A percentile compares a stretch with the other conserved stretches of the same genome.
phyloP scores from a whole-genome alignment of 2,329 filamentous ascomycete genomes.

The Fusarium pseudonygamai region DNA sequence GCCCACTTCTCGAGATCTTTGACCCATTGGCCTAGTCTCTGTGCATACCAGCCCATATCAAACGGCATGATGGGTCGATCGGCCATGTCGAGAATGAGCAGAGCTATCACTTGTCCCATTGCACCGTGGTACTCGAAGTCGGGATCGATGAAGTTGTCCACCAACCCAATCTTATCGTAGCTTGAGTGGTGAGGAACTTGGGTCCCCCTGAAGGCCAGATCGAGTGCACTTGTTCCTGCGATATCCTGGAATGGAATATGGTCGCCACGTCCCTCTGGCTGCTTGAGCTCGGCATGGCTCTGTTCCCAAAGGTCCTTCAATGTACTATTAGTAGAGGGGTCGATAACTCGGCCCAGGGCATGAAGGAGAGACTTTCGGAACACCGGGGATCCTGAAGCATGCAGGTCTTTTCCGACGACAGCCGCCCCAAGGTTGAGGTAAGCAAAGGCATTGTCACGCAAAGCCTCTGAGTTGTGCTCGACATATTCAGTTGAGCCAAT shows the following conservation, averaged over 20 bases:
- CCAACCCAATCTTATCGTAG: constrained; percentile 91
- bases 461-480: constrained; percentile 78
- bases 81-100: constrained; percentile 86
- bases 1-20: constrained; percentile 72
- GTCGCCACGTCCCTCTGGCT: constrained; percentile 80
- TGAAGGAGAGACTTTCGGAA: constrained; percentile 77
- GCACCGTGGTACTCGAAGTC: constrained; percentile 82
- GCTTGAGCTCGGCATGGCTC: constrained; percentile 67
- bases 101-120: constrained; percentile 80
- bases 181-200: constrained; percentile 80
- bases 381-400: constrained; percentile 82
- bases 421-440: constrained; percentile 93
- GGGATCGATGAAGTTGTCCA: constrained; percentile 81
- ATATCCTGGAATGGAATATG: constrained; percentile 92
- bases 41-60: constrained; percentile 78
- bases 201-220: constrained; percentile 79
- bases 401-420: constrained; percentile 78
- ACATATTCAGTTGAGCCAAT: constrained; percentile 96
- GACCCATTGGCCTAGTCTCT: constrained; percentile 70
- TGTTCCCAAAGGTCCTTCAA: constrained; percentile 81
- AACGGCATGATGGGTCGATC: constrained; percentile 86
- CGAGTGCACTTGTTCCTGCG: constrained; percentile 86
- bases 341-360: constrained; percentile 77
- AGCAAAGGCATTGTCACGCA: constrained; percentile 80
- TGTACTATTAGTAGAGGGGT: constrained; percentile 77